These are phyloP conservation scores for Fusarium armeniacum DNA, from an alignment of 2,329 filamentous ascomycete species.

Conservation along the genomic window DNA sequence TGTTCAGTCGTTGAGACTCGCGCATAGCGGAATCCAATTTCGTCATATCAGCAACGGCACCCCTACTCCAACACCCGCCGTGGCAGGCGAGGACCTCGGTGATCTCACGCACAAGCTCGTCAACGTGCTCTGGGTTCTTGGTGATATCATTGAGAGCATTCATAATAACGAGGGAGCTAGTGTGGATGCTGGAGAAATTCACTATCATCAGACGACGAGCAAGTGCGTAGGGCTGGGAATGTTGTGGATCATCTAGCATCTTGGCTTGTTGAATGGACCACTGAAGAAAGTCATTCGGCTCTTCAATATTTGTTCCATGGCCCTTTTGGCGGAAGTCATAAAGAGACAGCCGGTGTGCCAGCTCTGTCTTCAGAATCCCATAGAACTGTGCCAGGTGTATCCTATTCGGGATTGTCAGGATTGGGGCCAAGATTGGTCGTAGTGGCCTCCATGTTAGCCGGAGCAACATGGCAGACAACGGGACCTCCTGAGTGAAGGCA, in stretches of 20 bases:
- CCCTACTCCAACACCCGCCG: background rate
- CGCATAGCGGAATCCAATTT: constrained; percentile 8
- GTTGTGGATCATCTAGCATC: constrained; percentile 3
- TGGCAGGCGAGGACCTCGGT: constrained; percentile 1
- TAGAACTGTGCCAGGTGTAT: constrained; percentile 2
- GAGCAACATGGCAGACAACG: background rate
- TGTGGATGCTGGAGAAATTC: constrained; percentile 10
- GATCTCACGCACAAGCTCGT: constrained; percentile 2
- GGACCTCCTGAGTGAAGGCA: constrained; percentile 1
- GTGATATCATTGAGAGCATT: constrained; percentile 3
- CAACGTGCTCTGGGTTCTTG: background rate
- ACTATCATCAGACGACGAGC: constrained; percentile 9
- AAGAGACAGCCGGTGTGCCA: background rate
- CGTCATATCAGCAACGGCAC: constrained; percentile 2
- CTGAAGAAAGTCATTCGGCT: constrained; percentile 8
- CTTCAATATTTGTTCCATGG: constrained; percentile 4
- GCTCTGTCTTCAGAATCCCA: background rate
- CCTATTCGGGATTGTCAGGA: background rate
- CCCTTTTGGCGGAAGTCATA: background rate
- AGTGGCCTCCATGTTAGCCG: constrained; percentile 4
- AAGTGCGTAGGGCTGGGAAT: constrained; percentile 6
- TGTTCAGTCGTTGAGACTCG: constrained; percentile 7
- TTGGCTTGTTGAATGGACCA: constrained; percentile 9
- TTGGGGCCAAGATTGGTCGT: constrained; percentile 3
- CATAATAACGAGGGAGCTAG: constrained; percentile 6